phyloP scores from a whole-genome alignment of 1,284 basidiomycete genomes.

The Naganishia cerealis region DNA sequence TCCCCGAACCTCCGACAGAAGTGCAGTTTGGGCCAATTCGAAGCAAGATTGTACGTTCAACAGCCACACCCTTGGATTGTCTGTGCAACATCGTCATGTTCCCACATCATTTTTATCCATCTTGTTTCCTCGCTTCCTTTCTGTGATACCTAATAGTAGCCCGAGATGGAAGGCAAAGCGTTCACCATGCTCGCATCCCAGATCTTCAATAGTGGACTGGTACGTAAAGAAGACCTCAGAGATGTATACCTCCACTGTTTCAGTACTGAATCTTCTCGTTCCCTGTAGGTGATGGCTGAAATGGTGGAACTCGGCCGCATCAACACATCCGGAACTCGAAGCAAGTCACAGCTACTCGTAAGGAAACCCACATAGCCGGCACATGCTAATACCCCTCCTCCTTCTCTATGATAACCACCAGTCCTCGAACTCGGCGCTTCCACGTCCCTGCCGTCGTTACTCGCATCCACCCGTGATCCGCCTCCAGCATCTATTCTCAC shows the following conservation, averaged over 20 bases:
- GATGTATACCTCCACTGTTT: not conserved
- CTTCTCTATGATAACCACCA: not conserved
- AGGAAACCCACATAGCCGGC: not conserved
- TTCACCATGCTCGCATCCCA: slow-evolving; percentile 27
- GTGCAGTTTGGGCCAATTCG: slow-evolving; percentile 25
- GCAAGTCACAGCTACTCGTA: slow-evolving; percentile 6
- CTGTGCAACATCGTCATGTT: not conserved
- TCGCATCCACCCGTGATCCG: slow-evolving; percentile 23
- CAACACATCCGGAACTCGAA: slow-evolving; percentile 10
- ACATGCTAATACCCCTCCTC: not conserved
- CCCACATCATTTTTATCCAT: not conserved
- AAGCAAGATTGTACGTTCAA: slow-evolving; percentile 20
- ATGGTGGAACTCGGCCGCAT: slow-evolving; percentile 30
- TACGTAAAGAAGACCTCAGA: slow-evolving; percentile 3
- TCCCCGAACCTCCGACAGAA: slow-evolving; percentile 5
- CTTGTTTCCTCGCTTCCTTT: not conserved
- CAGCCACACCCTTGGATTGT: not conserved
- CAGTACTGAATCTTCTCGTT: not conserved
- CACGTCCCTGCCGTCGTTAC: slow-evolving; percentile 29
- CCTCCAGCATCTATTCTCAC: slow-evolving; percentile 30
- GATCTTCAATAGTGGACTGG: slow-evolving; percentile 35
- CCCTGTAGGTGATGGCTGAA: slow-evolving; percentile 32
- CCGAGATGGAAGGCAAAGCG: slow-evolving; percentile 30
- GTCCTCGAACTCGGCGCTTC: slow-evolving; percentile 34
- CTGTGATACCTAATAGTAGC: slow-evolving; percentile 15